These are phyloP conservation scores for Microdochium trichocladiopsis DNA, from an alignment of 2,329 filamentous ascomycete genomes.

Conservation along the genomic window DNA sequence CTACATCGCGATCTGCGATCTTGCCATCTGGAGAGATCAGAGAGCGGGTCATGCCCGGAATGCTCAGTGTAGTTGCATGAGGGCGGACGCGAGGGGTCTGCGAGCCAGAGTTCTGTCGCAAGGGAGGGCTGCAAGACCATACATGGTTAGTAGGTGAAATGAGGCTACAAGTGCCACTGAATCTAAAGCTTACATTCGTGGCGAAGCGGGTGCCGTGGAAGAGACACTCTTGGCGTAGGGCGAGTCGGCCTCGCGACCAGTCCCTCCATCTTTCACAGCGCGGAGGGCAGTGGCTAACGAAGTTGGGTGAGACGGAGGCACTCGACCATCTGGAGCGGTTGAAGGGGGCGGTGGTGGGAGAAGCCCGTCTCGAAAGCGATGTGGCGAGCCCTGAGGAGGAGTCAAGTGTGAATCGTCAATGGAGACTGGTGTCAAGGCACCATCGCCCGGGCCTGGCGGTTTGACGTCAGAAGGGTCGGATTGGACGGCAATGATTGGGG, in stretches of 20 bases:
- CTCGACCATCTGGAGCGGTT: conserved; percentile 15
- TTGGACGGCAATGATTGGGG: background rate
- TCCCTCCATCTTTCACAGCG: conserved; percentile 27
- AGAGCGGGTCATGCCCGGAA: conserved; percentile 91
- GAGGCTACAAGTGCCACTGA: background rate
- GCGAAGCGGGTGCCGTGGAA: conserved; percentile 52
- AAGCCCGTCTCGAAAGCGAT: background rate
- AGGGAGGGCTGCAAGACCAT: conserved; percentile 45
- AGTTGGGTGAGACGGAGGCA: conserved; percentile 20
- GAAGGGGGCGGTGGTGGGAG: conserved; percentile 15
- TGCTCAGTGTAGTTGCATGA: conserved; percentile 91
- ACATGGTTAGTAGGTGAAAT: conserved; percentile 7
- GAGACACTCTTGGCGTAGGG: conserved; percentile 48
- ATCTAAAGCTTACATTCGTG: conserved; percentile 53
- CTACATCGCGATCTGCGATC: conserved; percentile 89
- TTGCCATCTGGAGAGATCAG: conserved; percentile 92
- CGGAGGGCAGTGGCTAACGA: conserved; percentile 33
- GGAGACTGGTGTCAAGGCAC: background rate
- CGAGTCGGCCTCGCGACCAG: conserved; percentile 33
- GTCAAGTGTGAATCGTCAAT: background rate
- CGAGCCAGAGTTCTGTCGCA: conserved; percentile 66
- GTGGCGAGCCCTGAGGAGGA: background rate
- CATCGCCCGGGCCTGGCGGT: background rate
- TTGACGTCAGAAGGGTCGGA: background rate
- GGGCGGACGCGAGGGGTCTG: conserved; percentile 72